Evolutionary conservation across 805 yeast species (phyloP), one percentile per base, ranked within the genome.

Genomic region (Middelhovenomyces tepae): DNA sequence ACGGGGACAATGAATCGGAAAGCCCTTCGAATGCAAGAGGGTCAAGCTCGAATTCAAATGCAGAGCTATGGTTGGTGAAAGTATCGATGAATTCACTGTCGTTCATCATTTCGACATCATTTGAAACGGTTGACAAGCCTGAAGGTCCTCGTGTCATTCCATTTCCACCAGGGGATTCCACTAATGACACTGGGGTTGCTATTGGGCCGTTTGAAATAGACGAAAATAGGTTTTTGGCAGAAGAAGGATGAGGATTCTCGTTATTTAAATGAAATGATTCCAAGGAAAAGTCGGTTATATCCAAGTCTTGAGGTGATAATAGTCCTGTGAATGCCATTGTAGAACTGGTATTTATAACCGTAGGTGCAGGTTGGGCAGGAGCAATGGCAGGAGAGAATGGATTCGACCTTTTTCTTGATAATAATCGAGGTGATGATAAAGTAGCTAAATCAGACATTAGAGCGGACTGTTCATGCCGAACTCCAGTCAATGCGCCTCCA

Each of bases 21-120:
- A 66, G 61, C 4, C 70, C 73, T 34, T 70, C 75, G 35, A 63
- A 59, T 0, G 73, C 71, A 39, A 67, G 47, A 4, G 73, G 71
- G 37, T 67, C 71, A 21, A 68, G 53, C 30, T 59, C 43, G 40
- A 69, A 69, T 27, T 53, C 50, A 29, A 55, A 56, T 13, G 43
- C 51, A 14, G 42, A 39, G 28, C 43, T 37, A 22, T 32, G 16
- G 15, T 27, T n/a, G 17, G 10, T 28, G 7, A 20, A 20, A 13
- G 29, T 7, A n/a, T 26, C 29, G 11, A 16, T 26, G 8, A 26
- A 20, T 6, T 18, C 17, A 5, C 20, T 26, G 11, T 16, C 15
- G 19, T 26, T 16, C 6, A 20, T 6, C 6, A 26, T 26, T 10
- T 14, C 17, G 17, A n/a, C 8, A n/a, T 26, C 19, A 5, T 16